These are phyloP conservation scores for Chiua sp. DNA, from an alignment of 1,284 basidiomycete species.

Conservation along the genomic window DNA sequence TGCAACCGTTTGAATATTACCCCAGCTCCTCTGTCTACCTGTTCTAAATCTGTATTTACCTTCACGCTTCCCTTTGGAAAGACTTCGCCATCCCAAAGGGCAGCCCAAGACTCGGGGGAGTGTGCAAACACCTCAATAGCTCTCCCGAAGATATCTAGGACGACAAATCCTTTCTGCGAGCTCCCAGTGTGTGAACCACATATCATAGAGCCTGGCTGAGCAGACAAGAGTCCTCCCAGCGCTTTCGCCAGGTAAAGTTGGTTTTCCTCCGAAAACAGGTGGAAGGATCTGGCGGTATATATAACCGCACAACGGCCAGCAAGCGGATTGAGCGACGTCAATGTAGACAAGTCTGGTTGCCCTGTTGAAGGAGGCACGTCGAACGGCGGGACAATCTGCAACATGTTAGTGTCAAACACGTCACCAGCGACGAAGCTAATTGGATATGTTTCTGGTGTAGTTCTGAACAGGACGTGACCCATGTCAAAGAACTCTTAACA, in stretches of 20 bases:
- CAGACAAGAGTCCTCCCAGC: constrained; percentile 39
- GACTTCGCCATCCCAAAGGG: constrained; percentile 37
- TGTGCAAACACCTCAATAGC: constrained; percentile 32
- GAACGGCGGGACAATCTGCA: constrained; percentile 26
- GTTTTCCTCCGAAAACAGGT: constrained; percentile 42
- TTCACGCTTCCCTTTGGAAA: constrained; percentile 37
- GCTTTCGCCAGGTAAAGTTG: constrained; percentile 38
- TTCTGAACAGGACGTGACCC: constrained; percentile 43
- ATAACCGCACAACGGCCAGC: constrained; percentile 38
- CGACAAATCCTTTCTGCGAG: constrained; percentile 4
- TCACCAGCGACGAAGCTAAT: constrained; percentile 41
- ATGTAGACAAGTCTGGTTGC: constrained; percentile 26
- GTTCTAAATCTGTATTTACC: constrained; percentile 14
- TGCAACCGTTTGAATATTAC: constrained; percentile 1
- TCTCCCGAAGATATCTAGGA: not conserved
- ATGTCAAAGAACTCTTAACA: constrained; percentile 35
- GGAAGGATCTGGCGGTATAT: constrained; percentile 41
- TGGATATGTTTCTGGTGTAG: constrained; percentile 36
- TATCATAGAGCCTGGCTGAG: constrained; percentile 38
- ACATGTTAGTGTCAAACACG: constrained; percentile 34
- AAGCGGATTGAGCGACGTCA: constrained; percentile 41
- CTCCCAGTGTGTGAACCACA: constrained; percentile 30
- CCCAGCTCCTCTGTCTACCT: not conserved
- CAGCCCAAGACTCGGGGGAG: constrained; percentile 34
- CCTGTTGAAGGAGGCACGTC: constrained; percentile 2